These are phyloP conservation scores for Calocera viscosa DNA, from an alignment of 768 basidiomycete genomes.

Conservation along the genomic window DNA sequence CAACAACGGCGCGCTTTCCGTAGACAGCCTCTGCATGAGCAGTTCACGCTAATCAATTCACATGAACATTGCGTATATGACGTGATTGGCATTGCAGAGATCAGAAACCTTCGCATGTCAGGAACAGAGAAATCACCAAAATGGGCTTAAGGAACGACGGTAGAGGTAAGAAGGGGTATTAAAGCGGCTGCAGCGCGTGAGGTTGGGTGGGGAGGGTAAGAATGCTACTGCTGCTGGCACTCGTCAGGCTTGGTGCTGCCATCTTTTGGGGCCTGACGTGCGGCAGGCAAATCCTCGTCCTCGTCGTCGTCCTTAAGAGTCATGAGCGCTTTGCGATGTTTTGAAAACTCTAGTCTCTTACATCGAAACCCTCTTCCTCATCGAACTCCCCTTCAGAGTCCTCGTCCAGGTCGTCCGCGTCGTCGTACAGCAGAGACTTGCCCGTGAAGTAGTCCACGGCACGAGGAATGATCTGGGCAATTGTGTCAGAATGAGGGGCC, in stretches of 20 bases:
- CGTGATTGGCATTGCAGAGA: background rate
- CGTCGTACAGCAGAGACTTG: slow-evolving; percentile 75
- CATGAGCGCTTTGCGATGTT: background rate
- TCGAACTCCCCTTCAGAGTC: slow-evolving; percentile 32
- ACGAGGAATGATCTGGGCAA: slow-evolving; percentile 70
- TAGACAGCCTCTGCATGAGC: background rate
- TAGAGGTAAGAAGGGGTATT: background rate
- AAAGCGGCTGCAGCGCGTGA: too few relatives aligned
- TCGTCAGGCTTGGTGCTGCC: slow-evolving; percentile 53
- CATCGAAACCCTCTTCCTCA: slow-evolving; percentile 25
- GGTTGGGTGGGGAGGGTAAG: background rate
- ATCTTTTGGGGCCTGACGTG: slow-evolving; percentile 28
- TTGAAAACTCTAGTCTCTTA: background rate
- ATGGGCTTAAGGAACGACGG: background rate
- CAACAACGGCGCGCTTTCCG: background rate
- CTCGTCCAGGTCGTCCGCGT: slow-evolving; percentile 29
- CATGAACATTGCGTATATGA: too few relatives aligned
- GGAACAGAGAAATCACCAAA: background rate
- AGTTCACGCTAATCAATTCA: background rate
- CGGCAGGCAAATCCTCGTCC: slow-evolving; percentile 50
- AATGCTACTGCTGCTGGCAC: slow-evolving; percentile 73
- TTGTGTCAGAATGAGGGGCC: background rate
- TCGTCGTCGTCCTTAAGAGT: slow-evolving; percentile 51
- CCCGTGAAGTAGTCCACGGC: slow-evolving; percentile 97
- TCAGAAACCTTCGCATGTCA: background rate